Percentiles rank a stretch among this genome's conserved stretches.
Conservation (phyloP, 2,329 filamentous ascomycete genomes). For the Lecanicillium sp. region DNA sequence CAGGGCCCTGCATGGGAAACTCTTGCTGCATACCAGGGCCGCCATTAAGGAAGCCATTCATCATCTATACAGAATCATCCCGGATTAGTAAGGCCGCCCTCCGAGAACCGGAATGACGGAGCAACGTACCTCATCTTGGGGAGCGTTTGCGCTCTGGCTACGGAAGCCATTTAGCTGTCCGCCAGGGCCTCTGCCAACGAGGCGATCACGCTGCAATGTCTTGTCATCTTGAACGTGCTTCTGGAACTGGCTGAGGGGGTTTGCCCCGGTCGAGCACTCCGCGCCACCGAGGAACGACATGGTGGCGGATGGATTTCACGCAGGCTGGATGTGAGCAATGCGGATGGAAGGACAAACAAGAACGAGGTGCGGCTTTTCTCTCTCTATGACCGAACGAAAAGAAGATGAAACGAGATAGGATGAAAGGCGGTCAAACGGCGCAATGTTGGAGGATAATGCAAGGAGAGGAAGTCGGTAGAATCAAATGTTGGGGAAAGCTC, state of each 20-base stretch:
- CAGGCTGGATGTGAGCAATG: too few relatives aligned
- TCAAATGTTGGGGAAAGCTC: slow-evolving; percentile 2
- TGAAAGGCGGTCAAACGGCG: too few relatives aligned
- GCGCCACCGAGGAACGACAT: slow-evolving; percentile 97
- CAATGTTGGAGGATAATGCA: background rate
- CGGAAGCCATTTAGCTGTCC: slow-evolving; percentile 70
- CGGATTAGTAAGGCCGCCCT: slow-evolving; percentile 20
- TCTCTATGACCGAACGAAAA: too few relatives aligned
- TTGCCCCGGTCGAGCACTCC: slow-evolving; percentile 93
- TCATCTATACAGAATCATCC: slow-evolving; percentile 52
- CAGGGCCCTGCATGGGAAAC: slow-evolving; percentile 40
- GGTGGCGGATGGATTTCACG: slow-evolving; percentile 15
- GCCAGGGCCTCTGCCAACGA: slow-evolving; percentile 66
- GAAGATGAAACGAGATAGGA: slow-evolving; percentile 1
- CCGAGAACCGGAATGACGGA: slow-evolving; percentile 4
- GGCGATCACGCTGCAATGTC: slow-evolving; percentile 81
- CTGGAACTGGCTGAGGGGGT: slow-evolving; percentile 93
- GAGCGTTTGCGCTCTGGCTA: slow-evolving; percentile 57
- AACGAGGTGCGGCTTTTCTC: too few relatives aligned
- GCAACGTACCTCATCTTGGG: slow-evolving; percentile 62
- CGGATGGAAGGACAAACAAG: too few relatives aligned
- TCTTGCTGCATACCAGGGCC: slow-evolving; percentile 50
- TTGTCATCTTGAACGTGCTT: slow-evolving; percentile 97
- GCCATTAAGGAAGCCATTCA: slow-evolving; percentile 88
- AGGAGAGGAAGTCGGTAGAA: slow-evolving; percentile 4